Conservation (phyloP, 2,329 filamentous ascomycete species). For the Sphaerostilbella broomeana region DNA sequence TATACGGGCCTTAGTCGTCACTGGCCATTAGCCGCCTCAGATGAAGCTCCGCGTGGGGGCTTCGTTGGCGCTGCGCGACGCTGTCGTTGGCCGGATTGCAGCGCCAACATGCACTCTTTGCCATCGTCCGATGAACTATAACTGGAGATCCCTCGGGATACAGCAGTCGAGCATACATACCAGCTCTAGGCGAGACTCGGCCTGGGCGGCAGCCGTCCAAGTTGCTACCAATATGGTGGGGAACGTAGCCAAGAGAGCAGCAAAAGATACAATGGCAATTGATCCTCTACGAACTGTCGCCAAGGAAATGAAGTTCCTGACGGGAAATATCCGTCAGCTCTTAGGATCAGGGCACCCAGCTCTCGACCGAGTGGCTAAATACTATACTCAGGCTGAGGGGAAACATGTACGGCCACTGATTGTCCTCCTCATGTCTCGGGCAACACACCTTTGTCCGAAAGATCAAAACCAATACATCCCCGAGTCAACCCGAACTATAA, state of each 20-base stretch:
- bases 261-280: slow-evolving; percentile 63
- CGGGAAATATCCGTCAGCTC: slow-evolving; percentile 87
- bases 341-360: slow-evolving; percentile 91
- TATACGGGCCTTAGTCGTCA: neutral
- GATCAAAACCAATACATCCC: slow-evolving; percentile 30
- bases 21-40: slow-evolving; percentile 8
- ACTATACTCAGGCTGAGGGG: slow-evolving; percentile 93
- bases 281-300: slow-evolving; percentile 86
- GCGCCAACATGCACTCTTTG: slow-evolving; percentile 27
- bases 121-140: slow-evolving; percentile 27
- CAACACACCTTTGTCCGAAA: slow-evolving; percentile 73
- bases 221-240: slow-evolving; percentile 65
- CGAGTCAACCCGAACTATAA: slow-evolving; percentile 41
- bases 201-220: slow-evolving; percentile 68
- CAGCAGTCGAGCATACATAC: slow-evolving; percentile 35
- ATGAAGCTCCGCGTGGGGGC: slow-evolving; percentile 52
- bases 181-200: slow-evolving; percentile 46
- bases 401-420: slow-evolving; percentile 95
- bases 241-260: slow-evolving; percentile 56
- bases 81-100: slow-evolving; percentile 24
- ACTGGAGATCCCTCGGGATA: slow-evolving; percentile 22
- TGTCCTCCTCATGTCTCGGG: slow-evolving; percentile 92
- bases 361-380: slow-evolving; percentile 91
- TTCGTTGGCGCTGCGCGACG: slow-evolving; percentile 39
- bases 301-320: slow-evolving; percentile 94